phyloP scores from a whole-genome alignment of 805 yeast genomes.

The Ogataea thermomethanolica region DNA sequence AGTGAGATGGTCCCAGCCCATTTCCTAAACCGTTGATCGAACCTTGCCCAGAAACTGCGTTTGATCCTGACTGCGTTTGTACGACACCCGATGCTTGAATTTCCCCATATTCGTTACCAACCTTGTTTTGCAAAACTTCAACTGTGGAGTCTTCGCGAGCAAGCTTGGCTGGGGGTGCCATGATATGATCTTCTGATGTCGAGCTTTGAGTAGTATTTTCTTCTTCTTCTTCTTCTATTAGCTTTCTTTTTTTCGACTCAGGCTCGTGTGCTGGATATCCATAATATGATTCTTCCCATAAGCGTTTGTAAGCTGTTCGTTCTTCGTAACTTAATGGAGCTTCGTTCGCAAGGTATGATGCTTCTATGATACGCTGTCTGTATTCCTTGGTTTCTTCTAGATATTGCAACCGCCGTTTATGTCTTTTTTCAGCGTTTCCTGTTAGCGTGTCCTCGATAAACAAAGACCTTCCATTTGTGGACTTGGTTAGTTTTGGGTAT shows the following conservation, averaged over 20 bases:
- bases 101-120: constrained; percentile 44
- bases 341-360: constrained; percentile 19
- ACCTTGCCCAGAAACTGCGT: constrained; percentile 18
- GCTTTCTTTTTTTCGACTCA: constrained; percentile 8
- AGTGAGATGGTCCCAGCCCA: constrained; percentile 58
- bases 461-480: constrained; percentile 77
- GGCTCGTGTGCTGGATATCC: constrained; percentile 6
- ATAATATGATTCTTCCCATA: constrained; percentile 23
- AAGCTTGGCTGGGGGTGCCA: constrained; percentile 27
- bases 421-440: constrained; percentile 25
- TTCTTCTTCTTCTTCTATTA: constrained; percentile 1
- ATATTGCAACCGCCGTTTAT: constrained; percentile 30
- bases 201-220: neutral
- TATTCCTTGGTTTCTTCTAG: constrained; percentile 33
- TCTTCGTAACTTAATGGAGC: constrained; percentile 21
- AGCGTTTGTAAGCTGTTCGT: constrained; percentile 20
- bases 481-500: constrained; percentile 55
- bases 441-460: constrained; percentile 58
- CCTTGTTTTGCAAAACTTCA: constrained; percentile 19
- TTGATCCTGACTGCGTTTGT: constrained; percentile 35
- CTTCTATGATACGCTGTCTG: constrained; percentile 29
- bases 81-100: constrained; percentile 59
- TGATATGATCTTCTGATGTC: neutral
- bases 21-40: constrained; percentile 30
- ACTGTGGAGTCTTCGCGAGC: constrained; percentile 25